Evolutionary conservation across 2,329 filamentous ascomycete genomes (phyloP).

Genomic region (Paecilomyces dactylethromorphus): DNA sequence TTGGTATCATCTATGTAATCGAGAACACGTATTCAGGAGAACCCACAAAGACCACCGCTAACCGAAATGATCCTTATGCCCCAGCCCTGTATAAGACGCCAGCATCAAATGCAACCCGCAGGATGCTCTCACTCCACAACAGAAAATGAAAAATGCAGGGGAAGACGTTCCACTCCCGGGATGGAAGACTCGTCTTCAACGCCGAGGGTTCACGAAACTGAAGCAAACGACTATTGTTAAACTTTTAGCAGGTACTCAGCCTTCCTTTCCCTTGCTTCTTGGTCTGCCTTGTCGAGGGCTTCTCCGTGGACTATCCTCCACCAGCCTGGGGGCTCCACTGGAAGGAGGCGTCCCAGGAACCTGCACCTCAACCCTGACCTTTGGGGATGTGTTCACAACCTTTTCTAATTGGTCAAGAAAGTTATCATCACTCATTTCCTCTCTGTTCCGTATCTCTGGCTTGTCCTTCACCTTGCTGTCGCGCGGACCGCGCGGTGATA

Average conservation of each 20-base stretch:
- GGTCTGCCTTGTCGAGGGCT: conserved; percentile 4
- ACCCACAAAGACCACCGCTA: background rate
- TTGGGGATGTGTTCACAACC: background rate
- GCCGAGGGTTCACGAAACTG: background rate
- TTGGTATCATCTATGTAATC: background rate
- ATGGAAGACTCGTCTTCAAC: background rate
- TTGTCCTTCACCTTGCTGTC: background rate
- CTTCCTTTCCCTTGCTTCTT: background rate
- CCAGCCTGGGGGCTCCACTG: background rate
- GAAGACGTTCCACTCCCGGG: background rate
- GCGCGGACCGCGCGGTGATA: background rate
- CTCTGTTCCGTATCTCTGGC: background rate
- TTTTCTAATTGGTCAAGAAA: background rate
- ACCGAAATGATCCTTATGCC: background rate
- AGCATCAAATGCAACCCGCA: background rate
- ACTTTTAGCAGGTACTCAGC: background rate
- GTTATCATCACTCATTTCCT: background rate
- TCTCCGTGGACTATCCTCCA: background rate
- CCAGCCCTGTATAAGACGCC: background rate
- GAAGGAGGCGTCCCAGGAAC: conserved; percentile 19
- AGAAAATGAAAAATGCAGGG: background rate
- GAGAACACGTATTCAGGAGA: background rate
- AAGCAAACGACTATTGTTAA: background rate
- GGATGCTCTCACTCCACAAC: background rate
- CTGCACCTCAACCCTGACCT: conserved; percentile 14